These are phyloP conservation scores for Cyclotella baltica DNA, from an alignment of 108 stramenopile species.

Conservation along the genomic window DNA sequence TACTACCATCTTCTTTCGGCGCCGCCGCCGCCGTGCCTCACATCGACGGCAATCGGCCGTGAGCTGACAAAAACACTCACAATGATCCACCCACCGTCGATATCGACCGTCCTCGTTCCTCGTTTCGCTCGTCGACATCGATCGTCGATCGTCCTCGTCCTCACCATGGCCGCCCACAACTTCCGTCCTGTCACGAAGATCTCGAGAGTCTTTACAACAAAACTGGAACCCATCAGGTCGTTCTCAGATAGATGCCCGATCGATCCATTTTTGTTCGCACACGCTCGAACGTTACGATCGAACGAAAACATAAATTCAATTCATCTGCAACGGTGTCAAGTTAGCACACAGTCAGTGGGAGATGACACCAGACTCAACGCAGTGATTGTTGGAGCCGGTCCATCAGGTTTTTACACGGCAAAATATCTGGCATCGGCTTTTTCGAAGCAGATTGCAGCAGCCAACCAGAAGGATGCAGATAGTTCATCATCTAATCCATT, in stretches of 20 bases:
- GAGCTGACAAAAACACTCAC: no score
- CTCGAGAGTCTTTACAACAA: neutral
- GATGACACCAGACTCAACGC: slow-evolving; percentile 53
- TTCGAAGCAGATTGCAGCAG: slow-evolving; percentile 21
- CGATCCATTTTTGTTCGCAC: no score
- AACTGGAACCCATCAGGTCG: neutral
- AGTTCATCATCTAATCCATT: slow-evolving; percentile 5
- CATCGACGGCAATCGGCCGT: no score
- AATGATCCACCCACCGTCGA: no score
- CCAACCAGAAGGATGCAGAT: neutral
- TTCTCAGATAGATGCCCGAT: neutral
- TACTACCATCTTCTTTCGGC: no score
- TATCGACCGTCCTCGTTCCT: no score
- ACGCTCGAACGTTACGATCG: neutral
- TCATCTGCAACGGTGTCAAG: neutral
- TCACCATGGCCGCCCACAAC: neutral
- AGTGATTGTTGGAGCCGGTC: slow-evolving; percentile 86
- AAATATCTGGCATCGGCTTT: slow-evolving; percentile 87
- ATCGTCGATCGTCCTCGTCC: neutral
- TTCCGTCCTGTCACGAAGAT: neutral
- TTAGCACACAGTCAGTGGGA: neutral
- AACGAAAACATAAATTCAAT: neutral
- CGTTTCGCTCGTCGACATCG: no score
- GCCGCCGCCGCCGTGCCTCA: no score
- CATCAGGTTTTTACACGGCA: slow-evolving; percentile 96